Evolutionary conservation across 306 rosid species (phyloP).

Genomic region (Trifolium fragiferum): DNA sequence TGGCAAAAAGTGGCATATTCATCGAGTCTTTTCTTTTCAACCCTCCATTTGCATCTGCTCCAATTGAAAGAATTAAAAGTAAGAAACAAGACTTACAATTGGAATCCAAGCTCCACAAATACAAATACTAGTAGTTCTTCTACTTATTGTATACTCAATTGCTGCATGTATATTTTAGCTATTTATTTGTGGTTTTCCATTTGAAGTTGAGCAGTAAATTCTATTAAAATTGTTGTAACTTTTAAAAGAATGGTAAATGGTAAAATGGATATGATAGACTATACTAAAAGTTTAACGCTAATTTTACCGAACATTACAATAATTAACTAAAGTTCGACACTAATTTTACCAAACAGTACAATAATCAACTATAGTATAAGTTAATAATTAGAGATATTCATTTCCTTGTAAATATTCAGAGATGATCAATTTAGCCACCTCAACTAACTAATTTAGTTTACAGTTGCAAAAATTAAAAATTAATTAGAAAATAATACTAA

Average conservation of each 20-base stretch:
- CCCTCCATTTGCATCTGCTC: conserved; percentile 81
- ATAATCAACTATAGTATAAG: no score
- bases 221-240: not conserved
- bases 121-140: conserved; percentile 49
- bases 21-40: conserved; percentile 83
- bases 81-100: conserved; percentile 56
- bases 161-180: not conserved
- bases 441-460: no score
- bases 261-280: not conserved
- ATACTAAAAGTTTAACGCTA: not conserved
- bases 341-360: no score
- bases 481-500: not conserved
- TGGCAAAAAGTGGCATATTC: conserved; percentile 69
- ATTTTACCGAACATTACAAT: no score
- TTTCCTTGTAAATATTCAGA: no score
- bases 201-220: not conserved
- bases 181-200: not conserved
- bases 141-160: not conserved
- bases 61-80: conserved; percentile 72
- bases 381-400: no score
- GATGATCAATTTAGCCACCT: no score
- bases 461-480: conserved; percentile 2
- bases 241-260: not conserved
- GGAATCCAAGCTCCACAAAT: conserved; percentile 53
- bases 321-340: conserved; percentile 4